Conservation (phyloP, 2,329 filamentous ascomycete genomes). For the Colletotrichum eremochloae region DNA sequence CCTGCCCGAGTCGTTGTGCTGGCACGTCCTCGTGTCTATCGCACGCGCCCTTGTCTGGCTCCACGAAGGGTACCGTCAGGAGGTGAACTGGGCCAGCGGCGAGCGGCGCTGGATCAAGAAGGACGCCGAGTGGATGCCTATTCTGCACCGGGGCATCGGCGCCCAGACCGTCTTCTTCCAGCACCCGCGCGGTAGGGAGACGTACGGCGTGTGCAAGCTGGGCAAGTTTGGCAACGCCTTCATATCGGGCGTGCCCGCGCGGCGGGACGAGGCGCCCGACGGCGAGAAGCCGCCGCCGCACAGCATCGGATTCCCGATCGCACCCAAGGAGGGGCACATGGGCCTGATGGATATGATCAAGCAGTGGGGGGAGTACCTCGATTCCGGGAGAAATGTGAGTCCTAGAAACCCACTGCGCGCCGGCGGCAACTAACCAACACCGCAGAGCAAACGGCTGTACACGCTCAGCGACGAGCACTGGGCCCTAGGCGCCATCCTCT, state of each 20-base stretch:
- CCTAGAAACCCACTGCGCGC: neutral
- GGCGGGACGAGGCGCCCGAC: constrained; percentile 26
- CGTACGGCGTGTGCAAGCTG: constrained; percentile 67
- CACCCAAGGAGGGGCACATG: constrained; percentile 31
- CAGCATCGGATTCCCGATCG: constrained; percentile 26
- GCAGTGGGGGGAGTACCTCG: constrained; percentile 34
- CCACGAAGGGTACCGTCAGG: constrained; percentile 60
- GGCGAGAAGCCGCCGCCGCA: constrained; percentile 17
- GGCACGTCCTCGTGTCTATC: constrained; percentile 66
- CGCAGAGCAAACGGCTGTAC: constrained; percentile 51
- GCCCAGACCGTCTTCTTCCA: constrained; percentile 66
- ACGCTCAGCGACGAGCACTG: constrained; percentile 55
- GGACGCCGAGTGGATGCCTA: constrained; percentile 63
- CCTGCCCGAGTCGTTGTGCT: constrained; percentile 66
- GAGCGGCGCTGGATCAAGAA: constrained; percentile 41
- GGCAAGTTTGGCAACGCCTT: constrained; percentile 60
- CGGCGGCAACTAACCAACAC: neutral
- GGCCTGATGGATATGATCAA: constrained; percentile 27
- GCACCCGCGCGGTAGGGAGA: constrained; percentile 61
- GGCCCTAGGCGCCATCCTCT: constrained; percentile 55
- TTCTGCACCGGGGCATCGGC: constrained; percentile 63
- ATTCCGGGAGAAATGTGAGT: constrained; percentile 28
- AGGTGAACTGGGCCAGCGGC: constrained; percentile 35
- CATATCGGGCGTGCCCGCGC: constrained; percentile 54
- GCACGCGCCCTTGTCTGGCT: constrained; percentile 65